Base-by-base conservation (phyloP, 202 grass and related monocot species). In the Brachypodium distachyon region DNA sequence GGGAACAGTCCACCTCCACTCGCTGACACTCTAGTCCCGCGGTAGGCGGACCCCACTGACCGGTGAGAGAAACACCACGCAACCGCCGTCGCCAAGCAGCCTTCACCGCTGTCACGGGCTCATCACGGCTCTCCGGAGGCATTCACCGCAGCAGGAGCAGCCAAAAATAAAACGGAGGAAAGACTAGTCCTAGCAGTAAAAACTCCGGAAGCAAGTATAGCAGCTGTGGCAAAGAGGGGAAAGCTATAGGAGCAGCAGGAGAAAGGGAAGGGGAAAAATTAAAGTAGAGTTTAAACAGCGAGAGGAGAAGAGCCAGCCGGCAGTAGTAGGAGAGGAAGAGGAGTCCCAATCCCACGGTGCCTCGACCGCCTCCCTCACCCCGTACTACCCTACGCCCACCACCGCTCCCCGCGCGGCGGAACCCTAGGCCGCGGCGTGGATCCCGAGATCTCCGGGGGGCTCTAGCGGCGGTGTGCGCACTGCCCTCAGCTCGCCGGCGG, bases 301-400 rank as follows among this genome's bases (percentile, higher is more conserved):
- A 57, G 70, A 80, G 70, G 28, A 12, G 85, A 16, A 55, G 72
- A 4, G 65, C 48, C 33, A 77, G 56, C 4, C 4, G 26, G 56
- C 56, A 21, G 59, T 10, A 61, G 78, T 50, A 75, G 73, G 2
- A 82, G 84, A 75, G 65, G 86, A 80, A 76, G 81, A 70, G 70
- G 72, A 73, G 81, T 88, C 86, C 70, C 76, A 64, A 84, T 88
- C 70, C 61, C 37, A 61, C 85, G 85, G 80, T 57, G 85, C 74
- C 67, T 87, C 85, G 64, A 71, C 84, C 57, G 49, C 21, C 76
- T 67, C 52, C 70, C 44, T 14, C 29, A 1, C 26, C 68, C 27
- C 21, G 33, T 61, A 29, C 51, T 12, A 26, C 71, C 59, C 41
- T 46, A n/a, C 53, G 5, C 12, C 44, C 52, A n/a, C 63, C 78